Base-by-base conservation (phyloP, 768 basidiomycete species). In the Symmetrospora coprosmae region DNA sequence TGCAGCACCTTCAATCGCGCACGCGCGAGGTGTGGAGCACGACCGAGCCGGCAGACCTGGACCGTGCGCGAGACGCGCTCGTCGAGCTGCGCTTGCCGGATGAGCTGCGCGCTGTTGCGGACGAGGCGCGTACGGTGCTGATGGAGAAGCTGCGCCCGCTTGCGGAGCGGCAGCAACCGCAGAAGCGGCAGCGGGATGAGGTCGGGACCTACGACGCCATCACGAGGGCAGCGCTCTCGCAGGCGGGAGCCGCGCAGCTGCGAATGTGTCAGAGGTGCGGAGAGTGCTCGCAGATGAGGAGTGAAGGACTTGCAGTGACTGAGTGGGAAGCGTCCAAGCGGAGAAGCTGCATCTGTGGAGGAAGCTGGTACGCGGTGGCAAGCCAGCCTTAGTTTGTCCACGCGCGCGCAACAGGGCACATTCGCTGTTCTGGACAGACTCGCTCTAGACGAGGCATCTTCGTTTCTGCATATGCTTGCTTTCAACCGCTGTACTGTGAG, bases 241-340 rank as follows among this genome's bases (percentile, higher is more conserved):
- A 19, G n/a, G n/a, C n/a, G n/a, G n/a, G n/a, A n/a, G n/a, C n/a
- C n/a, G n/a, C n/a, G n/a, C n/a, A n/a, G n/a, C n/a, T n/a, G n/a
- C n/a, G n/a, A n/a, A n/a, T n/a, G n/a, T n/a, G n/a, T n/a, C n/a
- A n/a, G n/a, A n/a, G n/a, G n/a, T n/a, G n/a, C n/a, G n/a, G n/a
- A n/a, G n/a, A n/a, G n/a, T n/a, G n/a, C n/a, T n/a, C n/a, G n/a
- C n/a, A n/a, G n/a, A n/a, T n/a, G n/a, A n/a, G n/a, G n/a, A n/a
- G n/a, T n/a, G n/a, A n/a, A n/a, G n/a, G n/a, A n/a, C n/a, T 33
- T 27, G 49, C 37, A 59, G 37, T 27, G 37, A 56, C 41, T 27
- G 46, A 49, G 16, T 40, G 35, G 60, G 50, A 45, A 30, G 39
- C 50, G 38, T 53, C 37, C 21, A 60, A 62, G 49, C 30, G 34